Base-by-base conservation (phyloP, 225 moss, liverwort and hornwort species). In the Ulota crispa region DNA sequence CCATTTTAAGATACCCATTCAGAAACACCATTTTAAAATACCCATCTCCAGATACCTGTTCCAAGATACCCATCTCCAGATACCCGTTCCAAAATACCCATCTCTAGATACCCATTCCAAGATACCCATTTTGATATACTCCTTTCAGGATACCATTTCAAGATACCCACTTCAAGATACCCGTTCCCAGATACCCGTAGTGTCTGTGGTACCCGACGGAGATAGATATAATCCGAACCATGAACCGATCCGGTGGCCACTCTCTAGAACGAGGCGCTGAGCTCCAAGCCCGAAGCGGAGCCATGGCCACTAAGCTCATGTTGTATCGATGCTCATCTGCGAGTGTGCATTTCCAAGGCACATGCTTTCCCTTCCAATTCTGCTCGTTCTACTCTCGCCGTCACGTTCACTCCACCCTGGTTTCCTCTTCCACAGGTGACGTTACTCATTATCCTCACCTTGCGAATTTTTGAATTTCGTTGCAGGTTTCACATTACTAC, bases 351-450 rank as follows among this genome's bases (percentile, higher is more conserved):
- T n/a, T 57, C 24, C 80, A 42, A 8, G 61, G 13, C 32, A 41
- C 16, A 42, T 14, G 53, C 77, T 4, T 5, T 34, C 76, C n/a
- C 9, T 64, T 59, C 20, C 83, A 80, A 28, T 41, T 72, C 5
- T 41, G 4, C 60, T 53, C 80, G 4, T 52, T 36, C 19, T 12
- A 36, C 28, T 52, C 8, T 73, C 82, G 60, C 43, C 82, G 42
- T 28, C 3, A 30, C 69, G 41, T 65, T 16, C 52, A 7, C 60
- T 59, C 69, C 10, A 24, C 55, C 50, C 16, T 64, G 24, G 2
- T 64, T 64, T 28, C 55, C 7, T 70, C 14, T 27, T 32, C 57
- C 12, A n/a, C 79, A 85, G 87, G 87, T 87, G 66, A 75, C 24
- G 18, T 20, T 68, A 19, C 55, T 6, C 11, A 14, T 31, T 50